Evolutionary conservation across 495 filamentous ascomycete genomes (phyloP).

Genomic region (Xylaria nigripes): DNA sequence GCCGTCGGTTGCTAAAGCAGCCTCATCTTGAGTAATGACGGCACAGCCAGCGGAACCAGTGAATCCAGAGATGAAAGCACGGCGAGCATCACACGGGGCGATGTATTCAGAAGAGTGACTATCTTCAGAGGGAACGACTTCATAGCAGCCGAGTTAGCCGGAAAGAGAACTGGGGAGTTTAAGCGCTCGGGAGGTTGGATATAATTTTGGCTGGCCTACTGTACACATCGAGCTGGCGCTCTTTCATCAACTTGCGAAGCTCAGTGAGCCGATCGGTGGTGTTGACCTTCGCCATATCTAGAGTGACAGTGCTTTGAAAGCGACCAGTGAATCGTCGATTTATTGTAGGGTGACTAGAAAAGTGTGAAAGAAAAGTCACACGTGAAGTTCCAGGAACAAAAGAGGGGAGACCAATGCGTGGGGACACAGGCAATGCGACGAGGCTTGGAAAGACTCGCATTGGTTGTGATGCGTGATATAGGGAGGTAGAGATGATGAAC

Average conservation of each 20-base stretch:
- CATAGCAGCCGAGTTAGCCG: constrained; percentile 11
- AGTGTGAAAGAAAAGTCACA: neutral
- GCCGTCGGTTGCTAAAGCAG: constrained; percentile 88
- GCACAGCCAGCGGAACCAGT: constrained; percentile 92
- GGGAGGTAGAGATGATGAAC: neutral
- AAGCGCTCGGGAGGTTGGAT: constrained; percentile 1
- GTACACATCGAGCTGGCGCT: constrained; percentile 84
- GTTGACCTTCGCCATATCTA: constrained; percentile 77
- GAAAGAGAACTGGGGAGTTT: neutral
- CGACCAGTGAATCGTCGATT: constrained; percentile 6
- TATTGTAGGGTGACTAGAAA: neutral
- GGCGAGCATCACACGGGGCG: constrained; percentile 81
- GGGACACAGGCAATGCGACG: constrained; percentile 12
- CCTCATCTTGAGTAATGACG: constrained; percentile 77
- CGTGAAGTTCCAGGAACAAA: neutral
- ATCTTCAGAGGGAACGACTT: constrained; percentile 96
- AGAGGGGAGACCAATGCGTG: constrained; percentile 9
- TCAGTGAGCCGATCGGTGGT: constrained; percentile 67
- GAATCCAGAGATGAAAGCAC: constrained; percentile 91
- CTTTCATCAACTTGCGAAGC: constrained; percentile 81
- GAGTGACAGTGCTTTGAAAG: constrained; percentile 17
- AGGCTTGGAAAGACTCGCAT: constrained; percentile 16
- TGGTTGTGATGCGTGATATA: constrained; percentile 5
- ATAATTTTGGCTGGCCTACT: constrained; percentile 50
- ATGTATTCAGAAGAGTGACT: constrained; percentile 98